phyloP scores from a whole-genome alignment of 768 basidiomycete genomes.

The Clavulina sp. region DNA sequence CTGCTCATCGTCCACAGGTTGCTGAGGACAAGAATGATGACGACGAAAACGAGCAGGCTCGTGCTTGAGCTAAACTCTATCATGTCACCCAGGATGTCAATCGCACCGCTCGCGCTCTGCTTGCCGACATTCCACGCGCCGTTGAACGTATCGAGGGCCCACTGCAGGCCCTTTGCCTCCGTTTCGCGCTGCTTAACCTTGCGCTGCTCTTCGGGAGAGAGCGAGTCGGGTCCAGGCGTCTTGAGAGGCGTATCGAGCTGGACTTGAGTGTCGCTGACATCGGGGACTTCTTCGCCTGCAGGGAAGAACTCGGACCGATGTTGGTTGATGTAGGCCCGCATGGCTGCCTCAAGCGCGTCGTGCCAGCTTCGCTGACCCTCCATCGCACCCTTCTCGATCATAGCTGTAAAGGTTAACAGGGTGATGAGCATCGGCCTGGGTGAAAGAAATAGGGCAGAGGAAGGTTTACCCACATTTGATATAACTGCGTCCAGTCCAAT shows the following conservation, averaged over 20 bases:
- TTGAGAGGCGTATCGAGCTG: conserved; percentile 16
- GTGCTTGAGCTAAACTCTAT: conserved; percentile 14
- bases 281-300: conserved; percentile 32
- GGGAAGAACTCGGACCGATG: conserved; percentile 83
- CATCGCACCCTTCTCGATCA: conserved; percentile 81
- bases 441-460: background rate
- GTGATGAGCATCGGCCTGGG: background rate
- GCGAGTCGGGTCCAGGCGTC: background rate
- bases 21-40: conserved; percentile 52
- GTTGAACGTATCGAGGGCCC: conserved; percentile 76
- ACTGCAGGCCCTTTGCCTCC: conserved; percentile 57
- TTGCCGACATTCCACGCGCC: conserved; percentile 55
- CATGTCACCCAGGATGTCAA: conserved; percentile 55
- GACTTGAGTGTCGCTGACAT: conserved; percentile 32
- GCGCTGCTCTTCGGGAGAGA: conserved; percentile 20
- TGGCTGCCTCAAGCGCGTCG: conserved; percentile 59
- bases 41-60: conserved; percentile 53
- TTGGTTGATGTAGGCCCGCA: conserved; percentile 76
- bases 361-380: conserved; percentile 88
- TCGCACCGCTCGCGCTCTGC: conserved; percentile 48
- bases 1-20: conserved; percentile 53
- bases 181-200: conserved; percentile 52
- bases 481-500: conserved; percentile 94
- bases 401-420: conserved; percentile 40
- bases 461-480: conserved; percentile 53